Conservation (phyloP, 2,329 filamentous ascomycete genomes). For the Volutella citrinella region DNA sequence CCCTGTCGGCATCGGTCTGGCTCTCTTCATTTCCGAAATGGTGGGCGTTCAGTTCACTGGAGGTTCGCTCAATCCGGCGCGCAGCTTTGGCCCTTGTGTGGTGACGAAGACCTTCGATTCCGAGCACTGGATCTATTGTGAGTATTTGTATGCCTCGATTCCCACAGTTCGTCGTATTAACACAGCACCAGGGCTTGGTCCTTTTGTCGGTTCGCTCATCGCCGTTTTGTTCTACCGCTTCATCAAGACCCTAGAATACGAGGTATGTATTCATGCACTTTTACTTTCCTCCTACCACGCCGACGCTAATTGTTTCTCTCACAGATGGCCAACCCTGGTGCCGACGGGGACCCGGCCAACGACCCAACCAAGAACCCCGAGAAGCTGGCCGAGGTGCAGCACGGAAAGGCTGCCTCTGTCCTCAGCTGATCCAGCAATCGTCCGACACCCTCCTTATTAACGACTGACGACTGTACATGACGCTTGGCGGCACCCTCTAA, state of each 20-base stretch:
- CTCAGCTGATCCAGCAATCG: no score
- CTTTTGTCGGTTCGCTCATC: slow-evolving; percentile 30
- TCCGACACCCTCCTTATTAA: no score
- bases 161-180: no score
- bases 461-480: no score
- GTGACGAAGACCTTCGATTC: slow-evolving; percentile 37
- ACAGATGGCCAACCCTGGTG: slow-evolving; percentile 45
- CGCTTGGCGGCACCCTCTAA: no score
- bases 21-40: slow-evolving; percentile 44
- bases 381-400: slow-evolving; percentile 31
- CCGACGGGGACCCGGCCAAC: slow-evolving; percentile 41
- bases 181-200: slow-evolving; percentile 36
- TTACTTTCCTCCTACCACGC: no score
- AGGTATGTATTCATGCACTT: slow-evolving; percentile 20
- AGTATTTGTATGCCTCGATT: no score
- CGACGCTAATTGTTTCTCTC: no score
- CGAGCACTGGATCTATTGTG: slow-evolving; percentile 48
- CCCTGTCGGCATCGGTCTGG: slow-evolving; percentile 45
- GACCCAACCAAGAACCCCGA: slow-evolving; percentile 43
- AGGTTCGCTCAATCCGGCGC: slow-evolving; percentile 45
- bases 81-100: slow-evolving; percentile 45
- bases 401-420: slow-evolving; percentile 20
- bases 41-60: slow-evolving; percentile 47
- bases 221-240: slow-evolving; percentile 37
- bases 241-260: slow-evolving; percentile 39